Evolutionary conservation across 2,329 filamentous ascomycete genomes (phyloP), one percentile per base, ranked within the genome.

Genomic region (Hymenoscyphus salicellus): DNA sequence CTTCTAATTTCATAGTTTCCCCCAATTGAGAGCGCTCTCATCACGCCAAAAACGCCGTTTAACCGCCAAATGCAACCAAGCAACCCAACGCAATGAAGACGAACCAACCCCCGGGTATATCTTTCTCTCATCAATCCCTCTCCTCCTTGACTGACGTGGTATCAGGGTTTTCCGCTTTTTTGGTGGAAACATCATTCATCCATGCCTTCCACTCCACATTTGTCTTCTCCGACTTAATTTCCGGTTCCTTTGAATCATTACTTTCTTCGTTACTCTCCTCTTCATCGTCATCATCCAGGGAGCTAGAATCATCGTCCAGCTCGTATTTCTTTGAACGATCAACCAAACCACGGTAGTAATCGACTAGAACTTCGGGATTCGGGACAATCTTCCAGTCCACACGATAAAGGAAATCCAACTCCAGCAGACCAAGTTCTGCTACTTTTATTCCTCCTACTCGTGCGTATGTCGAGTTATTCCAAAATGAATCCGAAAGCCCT

Each of bases 301-400:
- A 59, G 30, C 41, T 66, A 20, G 69, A 68, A 30, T 79, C 77
- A 20, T 75, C 76, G 68, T 86, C 80, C 8, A 89, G 75, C 28
- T 75, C 74, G 69, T 87, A 89, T 7, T 82, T 83, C 0, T 82
- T 81, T 33, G 83, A 84, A 14, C 86, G 82, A 69, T 86, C 91
- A 36, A 98, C 90, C 38, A 99, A 80, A 59, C 92, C 94, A 66
- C 87, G 86, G 77, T 98, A 99, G 76, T 99, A 99, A 63, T 96
- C 93, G 30, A 93, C 92, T 55, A 99, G 81, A 1, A 96, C 90
- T 75, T 98, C 95, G 1, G 95, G 93, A 73, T 96, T 93, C 5
- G 95, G 95, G 2, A 99, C 93, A 70, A 99, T 99, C 73, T 90
- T 91, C 94, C 95, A 99, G 74, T 97, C 92, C 32, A 99, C 90